Evolutionary conservation across 192 early-diverging fungal genomes (phyloP).

Genomic region (Chytriomyces confervae): DNA sequence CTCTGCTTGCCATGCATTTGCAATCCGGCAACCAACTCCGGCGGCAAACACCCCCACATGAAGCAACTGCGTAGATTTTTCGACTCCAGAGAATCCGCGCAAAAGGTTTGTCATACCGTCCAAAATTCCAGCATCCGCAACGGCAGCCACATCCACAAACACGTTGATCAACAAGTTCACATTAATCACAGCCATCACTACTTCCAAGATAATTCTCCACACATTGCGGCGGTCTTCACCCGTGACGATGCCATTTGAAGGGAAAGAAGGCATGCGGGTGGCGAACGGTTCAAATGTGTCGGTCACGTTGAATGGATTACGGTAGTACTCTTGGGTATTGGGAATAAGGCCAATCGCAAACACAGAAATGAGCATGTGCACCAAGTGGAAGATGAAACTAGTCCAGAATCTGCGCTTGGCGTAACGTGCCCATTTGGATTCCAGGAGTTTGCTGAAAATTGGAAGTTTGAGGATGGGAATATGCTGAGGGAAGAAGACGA

Average conservation of each 20-base stretch:
- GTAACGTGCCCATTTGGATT: constrained; percentile 24
- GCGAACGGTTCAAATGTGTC: neutral
- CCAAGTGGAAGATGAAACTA: constrained; percentile 3
- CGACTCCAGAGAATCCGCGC: constrained; percentile 1
- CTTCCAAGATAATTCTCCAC: neutral
- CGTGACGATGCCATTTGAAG: neutral
- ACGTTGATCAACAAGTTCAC: neutral
- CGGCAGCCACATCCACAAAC: neutral
- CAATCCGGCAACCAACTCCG: neutral
- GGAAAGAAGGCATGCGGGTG: neutral
- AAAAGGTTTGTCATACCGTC: neutral
- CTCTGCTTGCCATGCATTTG: constrained; percentile 10
- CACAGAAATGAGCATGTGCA: constrained; percentile 16
- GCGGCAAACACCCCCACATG: neutral
- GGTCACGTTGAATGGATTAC: neutral
- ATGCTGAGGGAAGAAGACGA: constrained; percentile 8
- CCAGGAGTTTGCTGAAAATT: constrained; percentile 18
- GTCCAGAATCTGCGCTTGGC: neutral
- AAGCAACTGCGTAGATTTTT: neutral
- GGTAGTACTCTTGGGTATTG: neutral
- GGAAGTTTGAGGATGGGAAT: constrained; percentile 23
- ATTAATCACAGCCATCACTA: neutral
- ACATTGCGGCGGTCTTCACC: neutral
- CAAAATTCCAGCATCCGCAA: neutral
- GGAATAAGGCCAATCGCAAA: constrained; percentile 14